Evolutionary conservation across 169 alveolate genomes (phyloP), one percentile per base, ranked within the genome.

Genomic region (Eimeria maxima): DNA sequence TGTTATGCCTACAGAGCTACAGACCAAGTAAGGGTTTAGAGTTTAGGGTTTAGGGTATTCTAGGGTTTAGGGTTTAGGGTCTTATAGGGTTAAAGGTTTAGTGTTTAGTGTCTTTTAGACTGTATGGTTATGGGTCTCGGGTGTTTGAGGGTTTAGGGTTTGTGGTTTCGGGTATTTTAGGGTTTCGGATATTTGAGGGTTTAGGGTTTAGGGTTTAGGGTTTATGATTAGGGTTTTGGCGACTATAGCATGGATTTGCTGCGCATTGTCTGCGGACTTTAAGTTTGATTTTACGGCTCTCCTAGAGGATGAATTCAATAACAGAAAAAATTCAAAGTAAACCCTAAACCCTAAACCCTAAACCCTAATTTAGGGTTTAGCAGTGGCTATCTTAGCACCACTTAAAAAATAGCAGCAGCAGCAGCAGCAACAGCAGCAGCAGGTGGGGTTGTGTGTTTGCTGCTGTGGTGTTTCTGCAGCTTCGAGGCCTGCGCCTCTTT

Each of bases 181-280:
- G 57, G 57, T 50, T 50, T 50, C n/a, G n/a, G n/a, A n/a, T n/a
- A n/a, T n/a, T n/a, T n/a, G n/a, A 50, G 57, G 57, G 57, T 50
- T 50, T 50, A 50, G 57, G 57, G 57, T 50, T 50, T 50, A 50
- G 57, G 57, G 57, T 50, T 50, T 50, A 50, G 57, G 57, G 57
- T 50, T 50, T 50, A 11, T 50, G 57, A 7, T 5, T 11, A 50
- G 89, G 65, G 89, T 78, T 6, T 57, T 78, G 8, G 63, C 63
- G 47, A 78, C 65, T 13, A 78, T 78, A 18, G 55, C 47, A 16
- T 78, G 89, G 89, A 11, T 24, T 38, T 78, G 89, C 65, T 78
- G 89, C 89, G 89, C 89, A 42, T 45, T 78, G 67, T 78, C 89
- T 78, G 60, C 89, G 67, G 89, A 78, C 47, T 78, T 78, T 13